Evolutionary conservation across 2,329 filamentous ascomycete species (phyloP).

Genomic region (Aspergillus versicolor): DNA sequence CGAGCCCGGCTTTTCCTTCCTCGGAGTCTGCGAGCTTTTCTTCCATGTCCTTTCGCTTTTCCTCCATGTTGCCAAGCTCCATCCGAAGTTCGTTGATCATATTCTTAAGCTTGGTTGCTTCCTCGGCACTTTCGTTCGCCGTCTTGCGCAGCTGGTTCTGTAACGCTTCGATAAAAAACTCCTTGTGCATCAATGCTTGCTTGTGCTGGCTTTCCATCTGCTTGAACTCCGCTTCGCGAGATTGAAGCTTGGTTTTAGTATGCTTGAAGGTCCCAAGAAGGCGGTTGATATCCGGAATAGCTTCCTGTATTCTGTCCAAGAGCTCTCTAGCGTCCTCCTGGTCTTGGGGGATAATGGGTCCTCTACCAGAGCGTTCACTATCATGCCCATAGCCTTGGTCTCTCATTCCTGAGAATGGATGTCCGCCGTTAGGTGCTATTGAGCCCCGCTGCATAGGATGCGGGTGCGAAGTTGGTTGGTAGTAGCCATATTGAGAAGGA

Average conservation of each 20-base stretch:
- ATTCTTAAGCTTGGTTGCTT: slow-evolving; percentile 44
- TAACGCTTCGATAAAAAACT: slow-evolving; percentile 53
- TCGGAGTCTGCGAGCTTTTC: slow-evolving; percentile 47
- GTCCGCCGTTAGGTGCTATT: slow-evolving; percentile 30
- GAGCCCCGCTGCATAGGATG: slow-evolving; percentile 31
- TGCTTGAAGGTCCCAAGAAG: slow-evolving; percentile 50
- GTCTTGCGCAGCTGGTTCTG: slow-evolving; percentile 51
- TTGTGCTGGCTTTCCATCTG: slow-evolving; percentile 51
- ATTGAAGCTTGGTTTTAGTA: slow-evolving; percentile 50
- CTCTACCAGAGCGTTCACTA: slow-evolving; percentile 27
- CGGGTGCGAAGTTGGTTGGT: slow-evolving; percentile 27
- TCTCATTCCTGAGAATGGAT: slow-evolving; percentile 32
- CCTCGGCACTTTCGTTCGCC: slow-evolving; percentile 51
- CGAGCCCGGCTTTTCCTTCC: slow-evolving; percentile 44
- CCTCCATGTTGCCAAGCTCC: slow-evolving; percentile 51
- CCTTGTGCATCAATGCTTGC: slow-evolving; percentile 52
- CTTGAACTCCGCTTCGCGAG: slow-evolving; percentile 51
- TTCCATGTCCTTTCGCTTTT: slow-evolving; percentile 53
- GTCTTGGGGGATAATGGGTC: slow-evolving; percentile 30
- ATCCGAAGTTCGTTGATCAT: slow-evolving; percentile 50
- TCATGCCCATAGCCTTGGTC: slow-evolving; percentile 25
- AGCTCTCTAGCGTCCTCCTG: slow-evolving; percentile 40
- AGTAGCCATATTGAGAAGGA: slow-evolving; percentile 33
- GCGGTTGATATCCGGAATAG: slow-evolving; percentile 48
- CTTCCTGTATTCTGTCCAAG: slow-evolving; percentile 45